Base-by-base conservation (phyloP, 192 early-diverging fungal species). In the Gorgonomyces haynaldii region DNA sequence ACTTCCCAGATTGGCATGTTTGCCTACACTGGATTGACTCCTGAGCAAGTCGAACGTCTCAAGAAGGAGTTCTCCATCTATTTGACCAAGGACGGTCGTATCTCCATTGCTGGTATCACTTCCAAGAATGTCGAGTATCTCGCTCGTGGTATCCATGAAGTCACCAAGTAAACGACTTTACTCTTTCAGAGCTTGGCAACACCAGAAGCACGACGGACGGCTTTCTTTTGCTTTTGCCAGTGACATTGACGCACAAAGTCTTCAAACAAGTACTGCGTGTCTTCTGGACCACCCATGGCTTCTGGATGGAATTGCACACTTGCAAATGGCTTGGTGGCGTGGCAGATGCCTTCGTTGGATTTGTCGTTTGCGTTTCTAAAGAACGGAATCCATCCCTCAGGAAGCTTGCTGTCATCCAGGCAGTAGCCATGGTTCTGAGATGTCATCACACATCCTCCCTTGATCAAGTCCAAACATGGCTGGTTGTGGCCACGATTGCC, bases 401-500 rank as follows among this genome's bases (percentile, higher is more conserved):
- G 66, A 55, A 78, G 62, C n/a, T 54, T 64, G 31, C 65, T 60
- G 62, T 88, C 88, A 28, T 88, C 70, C 22, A 91, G 55, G 3
- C 82, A 81, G 45, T 84, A 88, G 24, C 91, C 91, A 62, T 96
- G 91, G 65, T 96, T 96, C 73, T 96, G 91, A 10, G 86, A 89
- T 1, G 91, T 96, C 55, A 96, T 96, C 17, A 82, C 77, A 65
- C 91, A 92, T 48, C 72, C 74, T 35, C 81, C 79, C 27, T 61
- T 73, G 40, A 76, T 72, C 52, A 89, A 69, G 52, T 90, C 74
- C 42, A 91, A 60, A 29, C 84, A 83, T 23, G 91, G 91, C 67
- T 91, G 88, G 70, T 96, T 96, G 67, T 96, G 91, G 37, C 89
- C 91, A 52, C 91, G 88, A 78, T 96, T 96, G 34, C 91, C 91